Evolutionary conservation across 2,329 filamentous ascomycete genomes (phyloP).

Genomic region (Hymenoscyphus fraxineus): DNA sequence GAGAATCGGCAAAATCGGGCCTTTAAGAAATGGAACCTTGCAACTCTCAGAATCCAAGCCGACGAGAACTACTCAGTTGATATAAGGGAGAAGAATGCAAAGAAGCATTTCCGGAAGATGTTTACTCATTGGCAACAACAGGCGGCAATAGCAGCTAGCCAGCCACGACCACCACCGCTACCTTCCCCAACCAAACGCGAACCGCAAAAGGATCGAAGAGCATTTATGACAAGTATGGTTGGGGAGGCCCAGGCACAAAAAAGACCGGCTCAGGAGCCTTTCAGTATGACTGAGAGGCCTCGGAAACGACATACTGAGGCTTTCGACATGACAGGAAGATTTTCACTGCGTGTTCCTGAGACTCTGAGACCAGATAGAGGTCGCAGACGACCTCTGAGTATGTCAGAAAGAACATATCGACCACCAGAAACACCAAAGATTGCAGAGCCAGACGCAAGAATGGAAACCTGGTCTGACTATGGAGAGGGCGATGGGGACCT

Average conservation of each 20-base stretch:
- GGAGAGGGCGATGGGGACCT: conserved; percentile 28
- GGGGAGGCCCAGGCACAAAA: too few relatives aligned
- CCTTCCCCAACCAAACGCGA: background rate
- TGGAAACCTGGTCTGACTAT: conserved; percentile 32
- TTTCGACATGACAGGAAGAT: too few relatives aligned
- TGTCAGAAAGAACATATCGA: conserved; percentile 12
- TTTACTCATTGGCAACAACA: conserved; percentile 34
- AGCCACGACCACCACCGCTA: background rate
- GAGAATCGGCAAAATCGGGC: conserved; percentile 26
- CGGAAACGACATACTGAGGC: background rate
- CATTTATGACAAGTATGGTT: background rate
- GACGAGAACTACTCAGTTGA: conserved; percentile 30
- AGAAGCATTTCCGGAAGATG: conserved; percentile 34
- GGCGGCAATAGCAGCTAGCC: conserved; percentile 19
- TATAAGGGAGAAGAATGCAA: conserved; percentile 33
- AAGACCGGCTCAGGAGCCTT: too few relatives aligned
- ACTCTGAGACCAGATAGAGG: too few relatives aligned
- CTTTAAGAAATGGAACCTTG: conserved; percentile 34
- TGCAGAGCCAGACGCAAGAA: conserved; percentile 15
- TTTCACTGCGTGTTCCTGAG: too few relatives aligned
- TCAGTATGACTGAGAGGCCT: background rate
- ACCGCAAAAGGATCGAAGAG: background rate
- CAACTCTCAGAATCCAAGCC: conserved; percentile 28
- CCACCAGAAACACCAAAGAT: conserved; percentile 16
- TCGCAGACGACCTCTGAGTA: too few relatives aligned